A percentile compares a stretch with the other conserved stretches of the same genome.
phyloP scores from a whole-genome alignment of 352 stramenopile genomes.

The Phytopythium sindhum region DNA sequence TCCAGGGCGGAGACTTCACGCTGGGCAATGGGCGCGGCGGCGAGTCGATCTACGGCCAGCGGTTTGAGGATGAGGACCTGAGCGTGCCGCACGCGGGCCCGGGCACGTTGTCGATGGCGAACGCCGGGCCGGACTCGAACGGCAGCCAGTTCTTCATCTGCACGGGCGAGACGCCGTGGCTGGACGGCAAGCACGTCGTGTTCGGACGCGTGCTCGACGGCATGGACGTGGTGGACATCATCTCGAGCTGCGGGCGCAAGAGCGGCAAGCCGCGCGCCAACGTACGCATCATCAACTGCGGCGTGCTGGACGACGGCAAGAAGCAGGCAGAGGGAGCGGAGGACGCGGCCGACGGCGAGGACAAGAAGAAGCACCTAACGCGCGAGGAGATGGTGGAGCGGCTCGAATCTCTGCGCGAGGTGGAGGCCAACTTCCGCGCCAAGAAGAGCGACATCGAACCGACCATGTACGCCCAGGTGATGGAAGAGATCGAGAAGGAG shows the following conservation, averaged over 20 bases:
- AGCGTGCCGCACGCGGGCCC: constrained; percentile 64
- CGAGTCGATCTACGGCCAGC: constrained; percentile 94
- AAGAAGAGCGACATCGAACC: constrained; percentile 61
- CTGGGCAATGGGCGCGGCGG: constrained; percentile 90
- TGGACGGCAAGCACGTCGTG: constrained; percentile 97
- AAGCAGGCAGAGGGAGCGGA: constrained; percentile 7
- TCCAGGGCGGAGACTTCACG: constrained; percentile 95
- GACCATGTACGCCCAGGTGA: constrained; percentile 57
- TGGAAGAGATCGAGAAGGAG: constrained; percentile 66
- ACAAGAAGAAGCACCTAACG: constrained; percentile 34
- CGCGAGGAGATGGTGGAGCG: constrained; percentile 61
- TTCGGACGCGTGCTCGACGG: constrained; percentile 91
- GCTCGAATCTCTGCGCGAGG: constrained; percentile 54
- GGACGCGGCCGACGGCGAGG: constrained; percentile 4
- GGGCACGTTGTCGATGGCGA: constrained; percentile 87
- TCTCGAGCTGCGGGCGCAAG: constrained; percentile 75
- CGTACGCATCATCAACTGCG: constrained; percentile 92
- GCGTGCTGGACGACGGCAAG: constrained; percentile 30
- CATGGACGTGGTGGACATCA: constrained; percentile 90
- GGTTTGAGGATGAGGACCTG: constrained; percentile 91
- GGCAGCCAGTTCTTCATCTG: constrained; percentile 97
- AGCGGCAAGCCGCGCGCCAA: constrained; percentile 83
- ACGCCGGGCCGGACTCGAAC: constrained; percentile 89
- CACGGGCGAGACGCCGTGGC: constrained; percentile 92
- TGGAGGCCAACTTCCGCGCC: constrained; percentile 52